A percentile compares a stretch with the other conserved stretches of the same genome.
Evolutionary conservation across 2,329 filamentous ascomycete species (phyloP).

Genomic region (Monilinia fructigena): DNA sequence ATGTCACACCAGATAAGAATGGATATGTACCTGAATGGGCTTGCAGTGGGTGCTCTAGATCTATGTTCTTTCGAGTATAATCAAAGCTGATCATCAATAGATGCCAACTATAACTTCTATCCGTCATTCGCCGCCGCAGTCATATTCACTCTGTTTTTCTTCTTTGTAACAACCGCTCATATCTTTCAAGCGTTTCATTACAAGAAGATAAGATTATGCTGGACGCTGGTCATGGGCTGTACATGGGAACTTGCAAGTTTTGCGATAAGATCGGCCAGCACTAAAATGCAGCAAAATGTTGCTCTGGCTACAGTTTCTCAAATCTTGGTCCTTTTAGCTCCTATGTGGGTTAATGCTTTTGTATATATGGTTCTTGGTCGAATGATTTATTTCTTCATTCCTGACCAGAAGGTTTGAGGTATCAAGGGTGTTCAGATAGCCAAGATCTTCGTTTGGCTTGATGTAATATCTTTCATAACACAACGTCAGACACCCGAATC

Average conservation of each 20-base stretch:
- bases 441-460: slow-evolving; percentile 49
- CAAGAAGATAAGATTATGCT: slow-evolving; percentile 42
- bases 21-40: slow-evolving; percentile 38
- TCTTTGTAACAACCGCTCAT: slow-evolving; percentile 38
- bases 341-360: slow-evolving; percentile 41
- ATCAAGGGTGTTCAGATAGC: slow-evolving; percentile 44
- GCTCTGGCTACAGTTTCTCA: slow-evolving; percentile 40
- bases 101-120: slow-evolving; percentile 42
- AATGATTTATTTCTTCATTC: slow-evolving; percentile 42
- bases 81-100: neutral
- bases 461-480: slow-evolving; percentile 48
- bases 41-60: slow-evolving; percentile 30
- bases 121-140: slow-evolving; percentile 43
- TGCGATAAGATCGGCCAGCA: slow-evolving; percentile 43
- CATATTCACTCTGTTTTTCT: slow-evolving; percentile 42
- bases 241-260: slow-evolving; percentile 46
- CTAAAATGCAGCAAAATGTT: slow-evolving; percentile 40
- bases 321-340: slow-evolving; percentile 45
- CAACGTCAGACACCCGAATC: slow-evolving; percentile 32
- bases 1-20: slow-evolving; percentile 11
- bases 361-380: slow-evolving; percentile 41
- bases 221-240: slow-evolving; percentile 47
- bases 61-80: neutral
- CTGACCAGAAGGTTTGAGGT: slow-evolving; percentile 41
- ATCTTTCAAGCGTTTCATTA: slow-evolving; percentile 42